Evolutionary conservation across 306 rosid species (phyloP).

Genomic region (Rubus idaeus): DNA sequence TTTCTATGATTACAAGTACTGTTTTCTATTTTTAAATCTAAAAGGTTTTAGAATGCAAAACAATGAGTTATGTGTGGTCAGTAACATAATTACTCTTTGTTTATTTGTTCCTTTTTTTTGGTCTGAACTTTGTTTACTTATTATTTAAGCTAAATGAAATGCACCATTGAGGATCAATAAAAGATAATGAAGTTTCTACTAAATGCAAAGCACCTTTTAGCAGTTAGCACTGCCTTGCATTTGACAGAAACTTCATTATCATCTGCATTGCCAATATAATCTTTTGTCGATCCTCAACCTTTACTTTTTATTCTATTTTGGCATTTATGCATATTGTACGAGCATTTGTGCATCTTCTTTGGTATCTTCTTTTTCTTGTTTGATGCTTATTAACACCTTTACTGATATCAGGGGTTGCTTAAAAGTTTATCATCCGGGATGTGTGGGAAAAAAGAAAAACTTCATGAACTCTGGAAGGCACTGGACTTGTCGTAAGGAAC

Average conservation of each 20-base stretch:
- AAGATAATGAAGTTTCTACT: background rate
- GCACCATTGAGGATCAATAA: background rate
- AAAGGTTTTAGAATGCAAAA: background rate
- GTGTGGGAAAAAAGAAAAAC: slow-evolving; percentile 38
- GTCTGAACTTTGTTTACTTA: background rate
- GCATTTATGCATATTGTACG: background rate
- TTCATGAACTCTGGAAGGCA: background rate
- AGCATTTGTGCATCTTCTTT: background rate
- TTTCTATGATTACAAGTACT: background rate
- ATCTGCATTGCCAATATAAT: background rate
- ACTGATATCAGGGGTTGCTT: slow-evolving; percentile 47
- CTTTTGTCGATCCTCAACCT: background rate
- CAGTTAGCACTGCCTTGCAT: background rate
- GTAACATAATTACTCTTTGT: background rate
- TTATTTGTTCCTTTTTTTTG: background rate
- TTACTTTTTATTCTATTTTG: background rate
- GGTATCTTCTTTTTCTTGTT: background rate
- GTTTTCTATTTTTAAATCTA: background rate
- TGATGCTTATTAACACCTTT: background rate
- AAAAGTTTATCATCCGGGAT: slow-evolving; percentile 61
- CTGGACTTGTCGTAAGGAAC: slow-evolving; percentile 65
- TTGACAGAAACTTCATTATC: background rate
- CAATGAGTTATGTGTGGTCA: background rate
- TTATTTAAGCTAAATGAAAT: background rate
- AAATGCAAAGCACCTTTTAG: background rate